phyloP scores from a whole-genome alignment of 257 asterid species.

The Petrea volubilis region DNA sequence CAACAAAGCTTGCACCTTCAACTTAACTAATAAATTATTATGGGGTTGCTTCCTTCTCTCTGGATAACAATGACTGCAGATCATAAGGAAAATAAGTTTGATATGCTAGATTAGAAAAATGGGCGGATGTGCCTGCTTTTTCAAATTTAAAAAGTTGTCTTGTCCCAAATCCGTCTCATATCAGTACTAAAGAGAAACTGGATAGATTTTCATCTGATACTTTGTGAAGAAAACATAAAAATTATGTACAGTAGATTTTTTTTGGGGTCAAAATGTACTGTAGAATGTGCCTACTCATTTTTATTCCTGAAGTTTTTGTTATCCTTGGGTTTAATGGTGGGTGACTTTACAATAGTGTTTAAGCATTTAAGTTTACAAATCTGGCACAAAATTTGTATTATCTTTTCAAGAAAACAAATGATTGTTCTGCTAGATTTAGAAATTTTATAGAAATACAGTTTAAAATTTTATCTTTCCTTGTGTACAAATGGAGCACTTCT shows the following conservation, averaged over 20 bases:
- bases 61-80: background rate
- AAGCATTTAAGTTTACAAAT: background rate
- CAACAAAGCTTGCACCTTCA: slow-evolving; percentile 8
- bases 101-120: background rate
- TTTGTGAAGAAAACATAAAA: background rate
- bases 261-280: too few species aligned
- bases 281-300: background rate
- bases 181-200: background rate
- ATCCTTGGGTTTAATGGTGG: background rate
- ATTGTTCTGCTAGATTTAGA: slow-evolving; percentile 10
- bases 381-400: background rate
- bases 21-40: background rate
- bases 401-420: background rate
- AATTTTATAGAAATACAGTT: background rate
- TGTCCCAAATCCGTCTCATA: background rate
- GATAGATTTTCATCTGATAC: background rate
- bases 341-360: background rate
- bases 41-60: background rate
- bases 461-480: background rate
- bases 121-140: background rate
- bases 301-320: background rate
- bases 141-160: slow-evolving; percentile 5
- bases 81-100: background rate
- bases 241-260: too few species aligned
- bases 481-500: background rate